Conservation (phyloP, 495 filamentous ascomycete genomes). For the Tuber microsphaerosporum region DNA sequence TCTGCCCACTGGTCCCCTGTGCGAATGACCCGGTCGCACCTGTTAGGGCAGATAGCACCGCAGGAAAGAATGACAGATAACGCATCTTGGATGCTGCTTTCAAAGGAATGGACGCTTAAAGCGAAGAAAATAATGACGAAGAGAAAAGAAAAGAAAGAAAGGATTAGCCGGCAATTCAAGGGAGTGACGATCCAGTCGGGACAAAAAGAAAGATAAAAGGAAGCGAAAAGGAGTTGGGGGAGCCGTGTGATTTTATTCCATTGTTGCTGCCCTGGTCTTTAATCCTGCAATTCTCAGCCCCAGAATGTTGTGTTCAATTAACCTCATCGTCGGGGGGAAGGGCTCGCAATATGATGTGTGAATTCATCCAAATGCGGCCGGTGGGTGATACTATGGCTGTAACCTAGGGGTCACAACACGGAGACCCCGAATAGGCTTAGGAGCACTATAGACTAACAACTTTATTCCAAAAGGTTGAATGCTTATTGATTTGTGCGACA, state of each 20-base stretch:
- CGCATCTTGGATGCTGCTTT: conserved; percentile 14
- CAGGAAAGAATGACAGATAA: conserved; percentile 20
- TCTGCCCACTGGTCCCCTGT: conserved; percentile 29
- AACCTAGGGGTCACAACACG: neutral
- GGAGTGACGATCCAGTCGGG: conserved; percentile 7
- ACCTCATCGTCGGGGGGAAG: neutral
- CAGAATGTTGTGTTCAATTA: neutral
- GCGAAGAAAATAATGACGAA: conserved; percentile 13
- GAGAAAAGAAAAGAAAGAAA: conserved; percentile 6
- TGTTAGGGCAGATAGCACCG: conserved; percentile 13
- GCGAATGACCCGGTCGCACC: conserved; percentile 13
- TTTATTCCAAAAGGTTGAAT: neutral
- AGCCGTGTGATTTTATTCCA: neutral
- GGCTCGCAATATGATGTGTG: neutral
- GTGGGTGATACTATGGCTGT: neutral
- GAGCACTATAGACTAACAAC: neutral
- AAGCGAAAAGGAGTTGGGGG: conserved; percentile 3
- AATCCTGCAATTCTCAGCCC: neutral
- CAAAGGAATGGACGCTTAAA: conserved; percentile 28
- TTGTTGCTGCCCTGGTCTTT: neutral
- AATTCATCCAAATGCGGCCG: neutral
- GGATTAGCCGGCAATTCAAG: neutral
- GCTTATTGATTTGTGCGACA: neutral
- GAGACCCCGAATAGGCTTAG: neutral
- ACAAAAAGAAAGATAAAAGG: conserved; percentile 3